Evolutionary conservation across 345 rosid species (phyloP), one percentile per base, ranked within the genome.

Genomic region (Salix dunnii): DNA sequence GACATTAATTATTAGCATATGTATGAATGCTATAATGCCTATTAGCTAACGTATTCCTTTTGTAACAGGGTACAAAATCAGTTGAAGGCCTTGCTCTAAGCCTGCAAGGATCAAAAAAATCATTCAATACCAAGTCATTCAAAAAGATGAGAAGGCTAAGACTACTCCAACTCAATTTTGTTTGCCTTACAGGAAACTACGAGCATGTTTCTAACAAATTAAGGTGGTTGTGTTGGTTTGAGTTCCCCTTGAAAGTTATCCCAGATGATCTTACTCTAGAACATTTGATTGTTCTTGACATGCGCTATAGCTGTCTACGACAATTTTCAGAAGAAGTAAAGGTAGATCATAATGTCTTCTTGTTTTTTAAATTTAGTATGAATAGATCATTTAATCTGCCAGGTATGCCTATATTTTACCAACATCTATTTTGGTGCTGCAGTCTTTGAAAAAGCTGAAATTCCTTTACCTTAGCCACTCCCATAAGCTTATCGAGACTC

Each of bases 1-100:
- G 16, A 46, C 16, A 46, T 3, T 14, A 46, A 46, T 46, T 12
- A 14, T 46, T 46, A 46, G 49, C 49, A 3, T 13, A 46, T 66
- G 46, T 5, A 17, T 53, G 17, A 30, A 27, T 38, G 3, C n/a
- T 1, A 21, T n/a, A 5, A 9, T 21, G 4, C 53, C 1, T 67
- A 18, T 33, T 72, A 33, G 13, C 10, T 20, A 20, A 30, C 33
- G 21, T 35, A 28, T 20, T 62, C 20, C 14, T 66, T 20, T 42
- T 65, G 21, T 2, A 11, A 12, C 78, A 82, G 86, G 83, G 81
- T 7, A 80, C 77, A 23, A 71, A 66, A 46, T n/a, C 67, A 27
- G 72, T 80, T 67, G 72, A 61, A 40, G 80, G 84, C 18, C 83
- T 83, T 14, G 51, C 31, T 38, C 25, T 83, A 13, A n/a, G 58